Evolutionary conservation across 2,329 filamentous ascomycete species (phyloP).

Genomic region (Raffaelea arxii): DNA sequence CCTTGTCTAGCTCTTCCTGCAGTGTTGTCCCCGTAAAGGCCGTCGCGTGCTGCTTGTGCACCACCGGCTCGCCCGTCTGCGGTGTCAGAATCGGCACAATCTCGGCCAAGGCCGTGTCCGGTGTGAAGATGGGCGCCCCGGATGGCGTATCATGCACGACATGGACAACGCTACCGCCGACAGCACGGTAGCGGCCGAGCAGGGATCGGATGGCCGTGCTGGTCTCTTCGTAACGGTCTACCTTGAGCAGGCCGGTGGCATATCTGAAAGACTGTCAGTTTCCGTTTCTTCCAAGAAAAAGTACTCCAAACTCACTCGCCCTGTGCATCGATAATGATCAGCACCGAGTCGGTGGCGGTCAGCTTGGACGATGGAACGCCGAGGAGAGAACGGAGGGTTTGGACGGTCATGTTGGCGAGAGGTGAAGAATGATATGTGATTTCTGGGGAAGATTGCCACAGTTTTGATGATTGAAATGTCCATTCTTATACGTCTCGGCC

Average conservation of each 20-base stretch:
- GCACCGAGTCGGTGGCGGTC: conserved; percentile 3
- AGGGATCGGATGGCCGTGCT: conserved; percentile 4
- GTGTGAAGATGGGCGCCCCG: conserved; percentile 8
- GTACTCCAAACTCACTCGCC: neutral
- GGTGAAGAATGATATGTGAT: neutral
- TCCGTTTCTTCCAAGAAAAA: neutral
- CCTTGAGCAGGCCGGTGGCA: conserved; percentile 4
- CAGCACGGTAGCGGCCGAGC: conserved; percentile 6
- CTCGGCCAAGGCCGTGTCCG: conserved; percentile 3
- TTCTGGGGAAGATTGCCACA: no score
- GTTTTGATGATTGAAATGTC: no score
- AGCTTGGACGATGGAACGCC: conserved; percentile 3
- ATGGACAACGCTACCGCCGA: conserved; percentile 4
- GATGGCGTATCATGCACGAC: conserved; percentile 2
- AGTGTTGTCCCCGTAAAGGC: conserved; percentile 3
- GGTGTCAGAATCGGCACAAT: conserved; percentile 6
- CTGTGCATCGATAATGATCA: conserved; percentile 8
- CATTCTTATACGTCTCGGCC: no score
- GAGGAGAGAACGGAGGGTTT: conserved; percentile 6
- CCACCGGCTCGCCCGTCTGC: conserved; percentile 2
- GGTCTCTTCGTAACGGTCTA: conserved; percentile 1
- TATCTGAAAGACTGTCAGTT: conserved; percentile 1
- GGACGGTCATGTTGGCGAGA: neutral
- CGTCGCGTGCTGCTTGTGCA: conserved; percentile 4
- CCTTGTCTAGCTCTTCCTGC: conserved; percentile 4